Conservation (phyloP, 257 asterid genomes). For the Solanum chmielewskii region DNA sequence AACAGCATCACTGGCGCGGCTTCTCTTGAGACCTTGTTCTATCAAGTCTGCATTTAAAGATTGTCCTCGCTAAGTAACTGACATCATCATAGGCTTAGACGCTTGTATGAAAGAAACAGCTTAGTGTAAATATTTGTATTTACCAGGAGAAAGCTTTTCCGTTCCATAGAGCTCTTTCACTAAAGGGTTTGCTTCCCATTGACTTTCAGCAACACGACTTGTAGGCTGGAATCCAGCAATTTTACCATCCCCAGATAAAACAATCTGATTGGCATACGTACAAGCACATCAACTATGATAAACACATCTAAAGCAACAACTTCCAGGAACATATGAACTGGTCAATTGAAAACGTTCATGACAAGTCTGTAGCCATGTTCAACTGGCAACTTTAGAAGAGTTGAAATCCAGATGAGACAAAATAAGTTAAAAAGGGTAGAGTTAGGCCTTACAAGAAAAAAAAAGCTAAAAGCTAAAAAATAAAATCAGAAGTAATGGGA, state of each 20-base stretch:
- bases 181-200: constrained; percentile 81
- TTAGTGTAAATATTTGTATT: neutral
- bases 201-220: constrained; percentile 67
- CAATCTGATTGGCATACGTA: constrained; percentile 31
- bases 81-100: neutral
- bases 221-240: constrained; percentile 73
- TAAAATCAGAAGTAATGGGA: neutral
- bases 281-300: neutral
- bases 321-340: neutral
- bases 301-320: neutral
- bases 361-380: neutral
- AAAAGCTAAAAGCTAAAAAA: neutral
- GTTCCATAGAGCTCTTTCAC: constrained; percentile 63
- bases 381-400: neutral
- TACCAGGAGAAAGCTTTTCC: constrained; percentile 67
- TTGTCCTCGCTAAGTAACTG: neutral
- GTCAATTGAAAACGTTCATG: neutral
- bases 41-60: constrained; percentile 43
- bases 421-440: neutral
- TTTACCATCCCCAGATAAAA: constrained; percentile 41
- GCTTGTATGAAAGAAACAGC: neutral
- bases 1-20: constrained; percentile 27
- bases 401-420: neutral
- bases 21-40: constrained; percentile 56
- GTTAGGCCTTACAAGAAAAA: neutral